Evolutionary conservation across 164 flowering plant species (phyloP).

Genomic region (Pachysandra terminalis): DNA sequence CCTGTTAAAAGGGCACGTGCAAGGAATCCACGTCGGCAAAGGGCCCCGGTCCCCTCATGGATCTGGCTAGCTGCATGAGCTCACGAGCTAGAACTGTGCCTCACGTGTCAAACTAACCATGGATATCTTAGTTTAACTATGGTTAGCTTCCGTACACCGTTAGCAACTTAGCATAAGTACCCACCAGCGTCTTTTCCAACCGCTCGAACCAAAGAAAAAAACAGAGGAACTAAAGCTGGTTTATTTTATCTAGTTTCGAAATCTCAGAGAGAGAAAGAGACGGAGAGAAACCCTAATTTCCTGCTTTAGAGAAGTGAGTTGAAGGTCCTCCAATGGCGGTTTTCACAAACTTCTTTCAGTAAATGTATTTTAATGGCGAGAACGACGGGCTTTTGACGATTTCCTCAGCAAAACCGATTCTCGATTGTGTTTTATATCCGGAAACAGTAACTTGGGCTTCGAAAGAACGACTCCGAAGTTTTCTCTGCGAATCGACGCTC

Average conservation of each 20-base stretch:
- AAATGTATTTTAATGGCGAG: neutral
- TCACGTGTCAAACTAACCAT: too few species aligned
- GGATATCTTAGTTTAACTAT: too few species aligned
- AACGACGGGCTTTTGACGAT: neutral
- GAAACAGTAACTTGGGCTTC: neutral
- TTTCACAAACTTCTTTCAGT: neutral
- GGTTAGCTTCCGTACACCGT: too few species aligned
- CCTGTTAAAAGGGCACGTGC: too few species aligned
- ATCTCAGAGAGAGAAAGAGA: neutral
- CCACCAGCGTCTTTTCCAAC: too few species aligned
- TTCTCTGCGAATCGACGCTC: neutral
- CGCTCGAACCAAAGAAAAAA: too few species aligned
- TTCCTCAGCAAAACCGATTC: neutral
- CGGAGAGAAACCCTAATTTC: neutral
- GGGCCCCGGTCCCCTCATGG: too few species aligned
- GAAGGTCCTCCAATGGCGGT: conserved; percentile 6
- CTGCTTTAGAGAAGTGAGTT: neutral
- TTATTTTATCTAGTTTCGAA: neutral
- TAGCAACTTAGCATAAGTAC: too few species aligned
- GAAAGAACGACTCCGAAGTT: neutral
- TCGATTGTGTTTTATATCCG: neutral
- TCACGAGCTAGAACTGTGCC: too few species aligned
- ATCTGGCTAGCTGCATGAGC: too few species aligned
- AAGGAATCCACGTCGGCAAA: too few species aligned
- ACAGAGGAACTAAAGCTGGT: neutral